Evolutionary conservation across 1,284 basidiomycete genomes (phyloP), one percentile per base, ranked within the genome.

Genomic region (Rhodotorula glutinis): DNA sequence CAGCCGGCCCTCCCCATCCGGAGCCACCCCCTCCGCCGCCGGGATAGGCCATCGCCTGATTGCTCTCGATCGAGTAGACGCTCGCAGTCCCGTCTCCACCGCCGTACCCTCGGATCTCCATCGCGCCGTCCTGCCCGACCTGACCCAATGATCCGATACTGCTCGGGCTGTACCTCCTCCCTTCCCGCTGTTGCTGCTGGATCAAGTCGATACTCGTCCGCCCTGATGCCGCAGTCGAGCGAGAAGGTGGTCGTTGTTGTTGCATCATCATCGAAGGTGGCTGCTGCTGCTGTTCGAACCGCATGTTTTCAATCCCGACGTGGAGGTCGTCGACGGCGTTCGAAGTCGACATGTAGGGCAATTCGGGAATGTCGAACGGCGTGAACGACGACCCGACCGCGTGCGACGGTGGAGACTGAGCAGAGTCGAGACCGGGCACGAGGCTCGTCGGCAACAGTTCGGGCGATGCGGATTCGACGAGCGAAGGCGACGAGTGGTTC

Each of bases 281-380:
- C 49, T 17, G n/a, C 61, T 63, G 23, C 46, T 16, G 16, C 40
- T 71, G 66, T 49, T 71, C 65, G 64, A 73, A 73, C 23, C 55
- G 65, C 72, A 73, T 73, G 55, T 49, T 63, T 49, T 73, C 72
- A 30, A 73, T 52, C 9, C 65, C 66, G 57, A 73, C 30, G 52
- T 69, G 67, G 65, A 73, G 68, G 53, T 73, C 72, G 65, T 73
- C 72, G 43, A 72, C 33, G 5, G 62, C 57, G 4, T 61, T 63
- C n/a, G n/a, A 19, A 23, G 16, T n/a, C 7, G 67, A 64, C 25
- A 67, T 54, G 23, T 63, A 51, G 4, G 66, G 68, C 3, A 68
- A 44, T n/a, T 63, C 63, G 40, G 60, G 54, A 5, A 53, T 55
- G 25, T 69, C 67, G 46, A 69, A 65, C 17, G 67, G 67, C 9